Base-by-base conservation (phyloP, 2,329 filamentous ascomycete species). In the Colletotrichum plurivorum region DNA sequence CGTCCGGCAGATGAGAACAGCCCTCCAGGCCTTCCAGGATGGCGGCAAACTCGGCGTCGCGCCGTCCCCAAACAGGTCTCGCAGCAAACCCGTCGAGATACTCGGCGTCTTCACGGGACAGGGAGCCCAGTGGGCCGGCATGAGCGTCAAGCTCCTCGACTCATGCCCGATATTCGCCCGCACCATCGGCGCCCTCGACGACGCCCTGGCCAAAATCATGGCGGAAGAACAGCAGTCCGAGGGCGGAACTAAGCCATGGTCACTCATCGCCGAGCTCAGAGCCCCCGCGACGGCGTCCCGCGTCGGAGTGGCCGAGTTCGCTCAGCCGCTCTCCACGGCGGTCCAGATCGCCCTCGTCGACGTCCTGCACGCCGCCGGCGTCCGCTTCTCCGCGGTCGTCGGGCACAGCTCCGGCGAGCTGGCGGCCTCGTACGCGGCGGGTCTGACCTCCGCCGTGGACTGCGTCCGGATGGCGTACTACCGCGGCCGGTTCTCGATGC, bases 341-440 rank as follows among this genome's bases (percentile, higher is more conserved):
- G 63, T 90, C 1, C 88, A 89, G 71, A 78, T 89, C 2, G 86
- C 77, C 0, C 71, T 86, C 2, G 80, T 79, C 3, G 74, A 84
- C 7, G 72, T 82, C 0, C 73, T 83, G 4, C 31, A 36, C 67
- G 75, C 1, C 75, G 70, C 0, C 78, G 75, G 71, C 73, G 68
- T 0, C 69, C 31, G 31, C 31, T 36, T 84, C 7, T 52, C 60
- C 1, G 76, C 75, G 1, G 78, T 83, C 5, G 70, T 79, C 1
- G 81, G 82, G 0, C 81, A 84, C 53, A 82, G 80, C 1, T 78
- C 74, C 5, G 81, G 82, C 2, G 81, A 83, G 62, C 81, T 83
- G n/a, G 80, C 77, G 0, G 81, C 79, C 9, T 81, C 81, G 0
- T 83, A 81, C 67, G 76, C 80, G 0, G 71, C 77, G 1, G 77